Conservation (phyloP, 2,329 filamentous ascomycete species). For the Apiospora pterosperma region DNA sequence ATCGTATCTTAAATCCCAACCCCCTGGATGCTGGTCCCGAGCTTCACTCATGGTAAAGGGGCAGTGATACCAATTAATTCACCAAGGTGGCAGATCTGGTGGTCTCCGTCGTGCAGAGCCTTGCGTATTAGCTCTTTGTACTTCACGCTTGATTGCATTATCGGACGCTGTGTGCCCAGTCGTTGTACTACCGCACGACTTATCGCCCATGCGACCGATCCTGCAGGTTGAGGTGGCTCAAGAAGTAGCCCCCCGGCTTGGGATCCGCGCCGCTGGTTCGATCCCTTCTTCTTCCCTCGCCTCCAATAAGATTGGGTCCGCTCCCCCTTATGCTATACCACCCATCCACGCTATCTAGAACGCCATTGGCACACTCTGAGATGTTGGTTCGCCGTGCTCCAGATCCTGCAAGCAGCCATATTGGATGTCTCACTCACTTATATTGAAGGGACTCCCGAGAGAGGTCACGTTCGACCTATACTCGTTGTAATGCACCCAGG, state of each 20-base stretch:
- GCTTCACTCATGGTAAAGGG: not conserved
- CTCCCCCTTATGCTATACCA: not conserved
- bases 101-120: not conserved
- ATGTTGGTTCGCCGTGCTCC: not conserved
- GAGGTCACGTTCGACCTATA: not conserved
- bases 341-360: not conserved
- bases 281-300: not conserved
- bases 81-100: not conserved
- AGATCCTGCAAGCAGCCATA: not conserved
- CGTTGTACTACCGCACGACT: not conserved
- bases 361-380: not conserved
- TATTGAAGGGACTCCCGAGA: not conserved
- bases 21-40: not conserved
- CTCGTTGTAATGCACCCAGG: not conserved
- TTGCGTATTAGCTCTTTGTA: not conserved
- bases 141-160: constrained; percentile 6
- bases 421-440: not conserved
- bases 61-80: constrained; percentile 2
- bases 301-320: not conserved
- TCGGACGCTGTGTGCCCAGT: not conserved
- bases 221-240: constrained; percentile 2
- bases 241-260: not conserved
- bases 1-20: not conserved
- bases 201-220: constrained; percentile 3
- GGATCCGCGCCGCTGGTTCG: not conserved